Evolutionary conservation across 2,329 filamentous ascomycete species (phyloP).

Genomic region (Fusarium sambucinum): DNA sequence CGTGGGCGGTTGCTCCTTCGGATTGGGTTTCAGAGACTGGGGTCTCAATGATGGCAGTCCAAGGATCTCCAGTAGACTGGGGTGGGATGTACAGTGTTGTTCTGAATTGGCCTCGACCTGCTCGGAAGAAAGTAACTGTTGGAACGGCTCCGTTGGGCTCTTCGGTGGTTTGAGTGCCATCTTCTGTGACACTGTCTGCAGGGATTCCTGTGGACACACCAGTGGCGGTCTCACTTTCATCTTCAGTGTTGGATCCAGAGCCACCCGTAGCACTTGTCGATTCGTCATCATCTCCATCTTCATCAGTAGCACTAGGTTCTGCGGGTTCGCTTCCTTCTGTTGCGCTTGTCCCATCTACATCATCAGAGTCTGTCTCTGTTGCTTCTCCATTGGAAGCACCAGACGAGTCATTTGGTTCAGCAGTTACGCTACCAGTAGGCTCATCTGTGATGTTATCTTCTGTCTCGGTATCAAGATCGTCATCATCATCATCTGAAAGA

Average conservation of each 20-base stretch:
- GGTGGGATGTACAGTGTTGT: constrained; percentile 22
- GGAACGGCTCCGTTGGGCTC: not conserved
- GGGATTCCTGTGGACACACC: not conserved
- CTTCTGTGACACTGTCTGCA: not conserved
- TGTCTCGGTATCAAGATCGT: not conserved
- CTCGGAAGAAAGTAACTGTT: constrained; percentile 31
- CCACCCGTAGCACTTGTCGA: not conserved
- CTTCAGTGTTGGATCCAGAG: not conserved
- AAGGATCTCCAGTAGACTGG: not conserved
- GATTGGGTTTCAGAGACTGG: constrained; percentile 16
- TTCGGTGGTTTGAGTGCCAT: not conserved
- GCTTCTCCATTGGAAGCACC: not conserved
- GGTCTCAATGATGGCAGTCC: constrained; percentile 19
- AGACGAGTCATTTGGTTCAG: fast-evolving
- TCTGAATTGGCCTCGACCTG: not conserved
- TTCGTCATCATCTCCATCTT: not conserved
- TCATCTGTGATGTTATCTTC: not conserved
- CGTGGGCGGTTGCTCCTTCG: constrained; percentile 9
- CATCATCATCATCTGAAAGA: not conserved
- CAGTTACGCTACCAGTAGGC: fast-evolving
- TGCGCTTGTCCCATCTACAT: not conserved
- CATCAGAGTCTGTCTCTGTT: fast-evolving
- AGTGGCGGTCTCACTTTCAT: not conserved
- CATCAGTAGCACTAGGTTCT: not conserved
- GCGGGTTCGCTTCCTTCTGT: not conserved